Conservation (phyloP, 805 yeast genomes). For the Candida boidinii region DNA sequence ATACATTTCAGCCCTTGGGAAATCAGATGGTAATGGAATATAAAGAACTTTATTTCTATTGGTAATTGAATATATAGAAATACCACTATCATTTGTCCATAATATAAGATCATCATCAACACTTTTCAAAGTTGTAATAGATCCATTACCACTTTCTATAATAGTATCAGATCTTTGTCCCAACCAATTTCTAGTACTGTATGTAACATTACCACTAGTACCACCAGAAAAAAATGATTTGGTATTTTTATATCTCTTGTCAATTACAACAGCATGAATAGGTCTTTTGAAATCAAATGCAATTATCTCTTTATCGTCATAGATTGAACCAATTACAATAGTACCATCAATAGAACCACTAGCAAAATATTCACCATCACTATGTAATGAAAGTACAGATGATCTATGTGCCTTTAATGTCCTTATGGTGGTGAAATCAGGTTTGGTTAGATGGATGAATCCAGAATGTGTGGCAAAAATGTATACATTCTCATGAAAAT, state of each 20-base stretch:
- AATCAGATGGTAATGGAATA: conserved; percentile 47
- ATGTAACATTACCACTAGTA: conserved; percentile 71
- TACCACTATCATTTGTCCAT: conserved; percentile 83
- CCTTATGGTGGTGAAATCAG: conserved; percentile 53
- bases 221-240: conserved; percentile 82
- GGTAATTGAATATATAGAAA: conserved; percentile 53
- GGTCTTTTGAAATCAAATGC: conserved; percentile 85
- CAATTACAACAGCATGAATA: conserved; percentile 77
- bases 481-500: conserved; percentile 49
- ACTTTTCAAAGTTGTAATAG: conserved; percentile 60
- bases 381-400: conserved; percentile 63
- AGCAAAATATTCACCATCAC: conserved; percentile 70
- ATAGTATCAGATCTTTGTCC: conserved; percentile 68
- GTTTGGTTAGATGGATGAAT: conserved; percentile 54
- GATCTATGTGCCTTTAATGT: conserved; percentile 82
- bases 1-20: conserved; percentile 65
- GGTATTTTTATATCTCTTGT: conserved; percentile 52
- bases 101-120: conserved; percentile 59
- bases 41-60: conserved; percentile 39
- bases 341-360: conserved; percentile 95
- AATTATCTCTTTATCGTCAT: conserved; percentile 51
- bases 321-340: conserved; percentile 67
- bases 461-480: conserved; percentile 92
- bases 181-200: conserved; percentile 79
- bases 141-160: conserved; percentile 53